These are phyloP conservation scores for Voacanga thouarsii DNA, from an alignment of 257 asterid species.

Conservation along the genomic window DNA sequence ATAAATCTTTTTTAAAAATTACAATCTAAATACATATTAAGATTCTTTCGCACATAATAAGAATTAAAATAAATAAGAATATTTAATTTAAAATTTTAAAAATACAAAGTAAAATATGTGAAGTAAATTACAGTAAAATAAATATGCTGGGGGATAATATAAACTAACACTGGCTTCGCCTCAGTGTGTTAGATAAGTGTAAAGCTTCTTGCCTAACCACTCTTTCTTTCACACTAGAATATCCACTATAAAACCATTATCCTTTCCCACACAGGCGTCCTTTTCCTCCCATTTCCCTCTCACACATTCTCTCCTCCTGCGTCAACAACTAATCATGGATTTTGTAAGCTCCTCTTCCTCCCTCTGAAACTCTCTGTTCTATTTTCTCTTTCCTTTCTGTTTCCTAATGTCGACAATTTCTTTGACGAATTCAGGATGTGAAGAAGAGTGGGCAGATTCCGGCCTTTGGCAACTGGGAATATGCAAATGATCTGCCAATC, in stretches of 20 bases:
- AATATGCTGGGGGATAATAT: too few species aligned
- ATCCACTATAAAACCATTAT: not conserved
- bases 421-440: constrained; percentile 13
- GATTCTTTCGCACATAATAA: too few species aligned
- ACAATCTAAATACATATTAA: too few species aligned
- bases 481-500: constrained; percentile 52
- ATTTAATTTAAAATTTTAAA: too few species aligned
- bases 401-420: too few species aligned
- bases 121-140: too few species aligned
- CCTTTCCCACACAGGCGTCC: not conserved
- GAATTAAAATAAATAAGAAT: too few species aligned
- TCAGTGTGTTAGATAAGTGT: too few species aligned
- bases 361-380: not conserved
- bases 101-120: too few species aligned
- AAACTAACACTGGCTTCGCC: too few species aligned
- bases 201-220: not conserved
- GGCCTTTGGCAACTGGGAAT: constrained; percentile 74
- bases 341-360: not conserved
- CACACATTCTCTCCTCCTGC: not conserved
- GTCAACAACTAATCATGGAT: not conserved
- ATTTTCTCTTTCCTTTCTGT: not conserved
- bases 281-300: too few species aligned
- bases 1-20: too few species aligned
- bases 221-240: not conserved
- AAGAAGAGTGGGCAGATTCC: constrained; percentile 67